phyloP scores from a whole-genome alignment of 2,329 filamentous ascomycete genomes.

The Taxawa tesnikishii region DNA sequence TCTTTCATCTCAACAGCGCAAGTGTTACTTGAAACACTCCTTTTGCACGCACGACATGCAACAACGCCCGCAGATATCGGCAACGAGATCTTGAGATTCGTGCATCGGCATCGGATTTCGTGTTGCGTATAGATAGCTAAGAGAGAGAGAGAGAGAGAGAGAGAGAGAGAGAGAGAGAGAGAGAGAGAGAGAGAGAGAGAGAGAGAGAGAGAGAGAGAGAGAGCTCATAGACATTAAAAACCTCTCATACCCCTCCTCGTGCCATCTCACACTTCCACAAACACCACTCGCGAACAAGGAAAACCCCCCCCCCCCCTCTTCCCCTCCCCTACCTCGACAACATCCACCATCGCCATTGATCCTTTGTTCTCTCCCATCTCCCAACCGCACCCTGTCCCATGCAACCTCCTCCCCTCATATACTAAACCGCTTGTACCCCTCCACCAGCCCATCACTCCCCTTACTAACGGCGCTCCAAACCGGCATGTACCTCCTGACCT shows the following conservation, averaged over 20 bases:
- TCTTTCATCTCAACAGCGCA: too few species aligned
- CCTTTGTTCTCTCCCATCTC: not conserved
- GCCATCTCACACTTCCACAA: too few species aligned
- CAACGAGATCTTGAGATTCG: too few species aligned
- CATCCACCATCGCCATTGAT: not conserved
- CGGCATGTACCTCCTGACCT: slow-evolving; percentile 64
- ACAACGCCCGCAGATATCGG: too few species aligned
- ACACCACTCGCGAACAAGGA: too few species aligned
- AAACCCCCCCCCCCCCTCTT: not conserved
- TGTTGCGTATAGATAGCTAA: too few species aligned
- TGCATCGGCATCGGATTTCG: too few species aligned
- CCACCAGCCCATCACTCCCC: slow-evolving; percentile 63
- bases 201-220: slow-evolving; percentile 3
- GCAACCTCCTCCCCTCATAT: slow-evolving; percentile 7
- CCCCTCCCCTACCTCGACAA: not conserved
- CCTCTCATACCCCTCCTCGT: too few species aligned
- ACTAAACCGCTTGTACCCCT: slow-evolving; percentile 59
- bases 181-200: slow-evolving; percentile 4
- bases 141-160: slow-evolving; percentile 1
- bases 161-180: slow-evolving; percentile 5
- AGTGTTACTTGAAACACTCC: too few species aligned
- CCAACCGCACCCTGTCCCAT: not conserved
- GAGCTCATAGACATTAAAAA: slow-evolving; percentile 9
- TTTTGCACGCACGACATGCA: too few species aligned
- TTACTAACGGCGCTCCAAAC: slow-evolving; percentile 72